Base-by-base conservation (phyloP, 331 rosid genomes). In the Spiraea crenata region DNA sequence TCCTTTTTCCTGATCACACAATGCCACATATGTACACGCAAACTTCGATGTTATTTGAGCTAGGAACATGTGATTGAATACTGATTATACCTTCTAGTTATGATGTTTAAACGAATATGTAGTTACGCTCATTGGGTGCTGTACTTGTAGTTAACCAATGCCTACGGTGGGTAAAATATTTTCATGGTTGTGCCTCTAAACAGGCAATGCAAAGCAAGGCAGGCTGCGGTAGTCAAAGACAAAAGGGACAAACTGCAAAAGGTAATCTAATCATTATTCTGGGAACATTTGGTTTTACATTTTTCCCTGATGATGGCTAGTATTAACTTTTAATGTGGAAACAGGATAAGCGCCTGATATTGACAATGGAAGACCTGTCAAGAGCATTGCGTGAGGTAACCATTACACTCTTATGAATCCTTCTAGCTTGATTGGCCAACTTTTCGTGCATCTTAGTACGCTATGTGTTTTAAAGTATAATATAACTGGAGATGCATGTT, bases 151-250 rank as follows among this genome's bases (percentile, higher is more conserved):
- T 41, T 40, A 19, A 9, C 49, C 51, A 68, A 25, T 16, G 51
- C 10, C 3, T 41, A 13, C 8, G 57, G 15, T 49, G 69, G 54
- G 48, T 49, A 58, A 58, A 51, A 59, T 57, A 65, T 31, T 82
- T 77, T 58, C 76, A 64, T 59, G 65, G 11, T 45, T 60, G 31
- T 70, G 11, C 56, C 17, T 47, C 55, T 75, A 39, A 54, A 73
- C 49, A 95, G 99, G 95, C 99, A 89, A 65, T 95, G 96, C 87
- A 89, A 91, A 76, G 93, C 96, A 71, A 89, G 97, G 48, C 97
- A 87, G 70, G 85, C 95, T 14, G 58, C 96, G 55, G 82, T 95
- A 58, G 89, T 90, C 42, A 91, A 89, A 81, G 99, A 95, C 79
- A 91, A 95, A 85, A 84, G 95, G 77, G 97, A 95, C 78, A 95